Evolutionary conservation across 116 monocot genomes (phyloP), one percentile per base, ranked within the genome.

Genomic region (Zostera marina): DNA sequence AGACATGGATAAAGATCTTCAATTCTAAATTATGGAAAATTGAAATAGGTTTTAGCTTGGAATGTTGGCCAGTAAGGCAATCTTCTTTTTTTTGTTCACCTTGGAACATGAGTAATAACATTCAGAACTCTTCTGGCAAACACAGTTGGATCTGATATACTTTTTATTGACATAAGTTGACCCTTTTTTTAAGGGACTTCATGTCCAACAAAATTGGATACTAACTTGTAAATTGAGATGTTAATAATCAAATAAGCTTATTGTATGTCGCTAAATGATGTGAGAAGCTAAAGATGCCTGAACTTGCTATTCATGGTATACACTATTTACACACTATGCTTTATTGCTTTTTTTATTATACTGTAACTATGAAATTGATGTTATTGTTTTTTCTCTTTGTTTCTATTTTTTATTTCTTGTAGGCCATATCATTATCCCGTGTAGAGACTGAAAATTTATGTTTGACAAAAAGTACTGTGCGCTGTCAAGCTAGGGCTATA

Each of bases 61-160:
- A 19, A 15, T 9, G 13, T 26, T 22, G 54, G 26, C 24, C 25
- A 51, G 17, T 19, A 13, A 19, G 51, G 19, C 32, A 32, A 5
- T 32, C 2, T 32, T 19, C 20, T 15, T 26, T 19, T 51, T 15
- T 26, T 26, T 51, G 49, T 8, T 11, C 21, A 1, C 7, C 49
- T 51, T 51, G 51, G 45, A 13, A n/a, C n/a, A 46, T 0, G 45
- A 46, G 45, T 46, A 19, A 9, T 21, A 20, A 15, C 8, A 51
- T 32, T 47, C 47, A 47, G 51, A 51, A 51, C 51, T 51, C 17
- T 51, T 51, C 51, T 51, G 17, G 20, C 51, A 51, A 51, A 19
- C 21, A 17, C 51, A 20, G 17, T 19, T 51, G 51, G 51, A 19
- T 19, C 17, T 19, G 51, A 19, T 51, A 16, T 51, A 32, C 32